Evolutionary conservation across 495 filamentous ascomycete genomes (phyloP), one percentile per base, ranked within the genome.

Genomic region (Hypoxylon cercidicola): DNA sequence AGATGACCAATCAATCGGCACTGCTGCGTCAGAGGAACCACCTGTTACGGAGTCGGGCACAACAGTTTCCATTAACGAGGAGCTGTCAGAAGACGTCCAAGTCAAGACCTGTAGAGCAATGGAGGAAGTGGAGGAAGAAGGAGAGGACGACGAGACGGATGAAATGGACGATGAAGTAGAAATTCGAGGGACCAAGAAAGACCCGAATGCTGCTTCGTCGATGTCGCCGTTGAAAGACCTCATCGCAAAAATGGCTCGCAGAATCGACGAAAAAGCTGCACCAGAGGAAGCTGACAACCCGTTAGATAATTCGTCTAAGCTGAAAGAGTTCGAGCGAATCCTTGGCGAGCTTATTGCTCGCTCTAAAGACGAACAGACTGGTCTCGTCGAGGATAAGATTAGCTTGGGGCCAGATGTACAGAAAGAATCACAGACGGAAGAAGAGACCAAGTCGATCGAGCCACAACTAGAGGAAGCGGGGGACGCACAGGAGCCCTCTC

Each of bases 311-410:
- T 68, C 63, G 19, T 66, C 68, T 12, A 77, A 72, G 56, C 70
- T 79, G 5, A 69, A 69, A 47, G 72, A 75, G 32, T 75, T 81
- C 47, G 77, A 79, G 51, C 66, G 69, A 30, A 74, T 81, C 54
- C 62, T 81, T 20, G 74, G 75, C 4, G 69, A 74, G 45, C 71
- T 79, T 41, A 76, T 73, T 50, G 64, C 67, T 23, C 61, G 66
- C 18, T 69, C 71, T 0, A 69, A 62, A 52, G 55, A 58, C 18
- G 70, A 74, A 25, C 75, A 73, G 23, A 34, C 64, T 25, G 63
- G 57, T n/a, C 15, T 57, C n/a, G 56, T 55, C 32, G 47, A 59
- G n/a, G 60, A 76, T 13, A 56, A 64, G 11, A 20, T 4, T 20
- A 55, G 35, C 51, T 18, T 19, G 30, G 45, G 40, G 11, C 20